Percentiles rank a stretch among this genome's conserved stretches.
Evolutionary conservation across 2,329 filamentous ascomycete genomes (phyloP).

Genomic region (Pseudopithomyces chartarum): DNA sequence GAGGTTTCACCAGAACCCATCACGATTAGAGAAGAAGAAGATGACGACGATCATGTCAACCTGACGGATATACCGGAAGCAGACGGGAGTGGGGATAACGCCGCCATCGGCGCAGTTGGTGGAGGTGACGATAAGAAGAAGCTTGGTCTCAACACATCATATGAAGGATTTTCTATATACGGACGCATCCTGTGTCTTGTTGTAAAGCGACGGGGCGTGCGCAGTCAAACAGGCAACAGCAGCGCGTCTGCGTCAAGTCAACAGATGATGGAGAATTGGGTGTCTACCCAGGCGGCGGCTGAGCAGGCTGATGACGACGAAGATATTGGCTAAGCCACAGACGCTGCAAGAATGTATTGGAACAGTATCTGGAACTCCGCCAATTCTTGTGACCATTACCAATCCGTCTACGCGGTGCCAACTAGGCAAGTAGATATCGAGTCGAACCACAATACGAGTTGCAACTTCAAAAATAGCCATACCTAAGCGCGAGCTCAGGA

Average conservation of each 20-base stretch:
- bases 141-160: slow-evolving; percentile 79
- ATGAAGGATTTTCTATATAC: slow-evolving; percentile 96
- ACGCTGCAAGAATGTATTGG: neutral
- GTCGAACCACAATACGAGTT: slow-evolving; percentile 19
- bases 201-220: slow-evolving; percentile 69
- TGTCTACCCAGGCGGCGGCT: slow-evolving; percentile 48
- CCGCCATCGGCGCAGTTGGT: slow-evolving; percentile 21
- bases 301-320: slow-evolving; percentile 42
- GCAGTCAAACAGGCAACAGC: slow-evolving; percentile 21
- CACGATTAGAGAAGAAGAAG: slow-evolving; percentile 62
- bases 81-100: slow-evolving; percentile 13
- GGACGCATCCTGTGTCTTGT: slow-evolving; percentile 90
- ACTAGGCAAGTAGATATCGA: slow-evolving; percentile 14
- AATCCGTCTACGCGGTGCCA: neutral
- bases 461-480: slow-evolving; percentile 21
- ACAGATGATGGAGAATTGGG: slow-evolving; percentile 50
- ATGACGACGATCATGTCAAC: slow-evolving; percentile 56
- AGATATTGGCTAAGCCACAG: slow-evolving; percentile 34
- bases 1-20: slow-evolving; percentile 52
- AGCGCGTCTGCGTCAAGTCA: slow-evolving; percentile 35
- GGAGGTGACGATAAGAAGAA: slow-evolving; percentile 87
- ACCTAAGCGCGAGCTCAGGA: slow-evolving; percentile 1
- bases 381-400: neutral
- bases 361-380: slow-evolving; percentile 1
- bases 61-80: slow-evolving; percentile 64